Conservation (phyloP, 2,329 filamentous ascomycete species). For the Xylariaceae sp. region DNA sequence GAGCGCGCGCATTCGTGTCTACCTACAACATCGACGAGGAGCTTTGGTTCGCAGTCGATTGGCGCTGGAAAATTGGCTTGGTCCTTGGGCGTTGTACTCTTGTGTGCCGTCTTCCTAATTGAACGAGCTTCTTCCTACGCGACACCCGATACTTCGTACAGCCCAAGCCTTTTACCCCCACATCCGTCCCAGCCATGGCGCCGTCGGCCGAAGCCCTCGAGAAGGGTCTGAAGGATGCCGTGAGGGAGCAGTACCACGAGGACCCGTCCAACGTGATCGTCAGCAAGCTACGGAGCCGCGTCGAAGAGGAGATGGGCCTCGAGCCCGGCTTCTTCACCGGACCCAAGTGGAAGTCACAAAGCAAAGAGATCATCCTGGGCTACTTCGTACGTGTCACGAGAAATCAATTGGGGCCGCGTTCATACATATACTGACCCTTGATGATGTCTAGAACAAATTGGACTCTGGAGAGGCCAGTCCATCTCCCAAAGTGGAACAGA, state of each 20-base stretch:
- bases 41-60: too few relatives aligned
- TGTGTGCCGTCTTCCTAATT: too few relatives aligned
- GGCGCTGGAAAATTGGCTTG: too few relatives aligned
- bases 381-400: slow-evolving; percentile 38
- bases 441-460: slow-evolving; percentile 10
- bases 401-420: not conserved
- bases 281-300: slow-evolving; percentile 47
- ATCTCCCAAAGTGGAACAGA: slow-evolving; percentile 10
- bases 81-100: too few relatives aligned
- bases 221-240: slow-evolving; percentile 37
- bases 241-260: slow-evolving; percentile 35
- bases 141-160: too few relatives aligned
- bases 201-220: slow-evolving; percentile 36
- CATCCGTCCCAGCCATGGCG: slow-evolving; percentile 27
- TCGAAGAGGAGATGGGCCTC: slow-evolving; percentile 41
- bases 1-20: too few relatives aligned
- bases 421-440: slow-evolving; percentile 8
- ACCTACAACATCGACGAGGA: too few relatives aligned
- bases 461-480: slow-evolving; percentile 7
- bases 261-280: slow-evolving; percentile 44
- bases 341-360: slow-evolving; percentile 48
- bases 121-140: too few relatives aligned
- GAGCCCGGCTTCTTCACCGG: slow-evolving; percentile 42
- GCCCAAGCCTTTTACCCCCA: not conserved
- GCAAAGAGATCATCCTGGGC: slow-evolving; percentile 49